Evolutionary conservation across 345 rosid species (phyloP).

Genomic region (Salix udensis): DNA sequence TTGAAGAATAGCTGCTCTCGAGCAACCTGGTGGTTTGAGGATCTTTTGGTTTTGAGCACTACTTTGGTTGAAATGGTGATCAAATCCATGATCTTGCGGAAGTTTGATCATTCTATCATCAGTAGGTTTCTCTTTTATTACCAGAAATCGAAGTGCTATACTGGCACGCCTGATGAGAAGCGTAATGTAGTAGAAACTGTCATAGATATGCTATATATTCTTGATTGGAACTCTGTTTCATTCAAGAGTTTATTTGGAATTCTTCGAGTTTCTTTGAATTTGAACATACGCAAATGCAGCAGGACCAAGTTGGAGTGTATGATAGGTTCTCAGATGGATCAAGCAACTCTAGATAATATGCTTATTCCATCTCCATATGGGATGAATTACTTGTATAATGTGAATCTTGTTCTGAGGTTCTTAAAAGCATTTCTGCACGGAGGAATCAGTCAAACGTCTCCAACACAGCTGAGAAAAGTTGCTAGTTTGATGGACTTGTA

Average conservation of each 20-base stretch:
- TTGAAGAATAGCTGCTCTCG: conserved; percentile 51
- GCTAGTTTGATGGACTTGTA: conserved; percentile 70
- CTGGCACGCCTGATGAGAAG: conserved; percentile 45
- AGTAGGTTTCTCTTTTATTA: conserved; percentile 72
- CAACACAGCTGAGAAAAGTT: conserved; percentile 48
- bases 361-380: conserved; percentile 72
- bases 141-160: conserved; percentile 60
- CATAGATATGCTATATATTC: conserved; percentile 47
- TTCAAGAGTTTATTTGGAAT: conserved; percentile 74
- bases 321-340: conserved; percentile 77
- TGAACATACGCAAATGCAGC: conserved; percentile 43
- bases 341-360: conserved; percentile 75
- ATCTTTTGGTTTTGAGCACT: conserved; percentile 45
- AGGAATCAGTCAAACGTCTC: conserved; percentile 28
- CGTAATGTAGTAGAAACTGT: conserved; percentile 44
- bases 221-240: conserved; percentile 52
- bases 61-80: conserved; percentile 39
- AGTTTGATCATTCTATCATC: conserved; percentile 51
- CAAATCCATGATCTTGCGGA: conserved; percentile 52
- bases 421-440: conserved; percentile 51
- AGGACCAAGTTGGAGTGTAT: conserved; percentile 66
- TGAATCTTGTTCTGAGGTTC: conserved; percentile 65
- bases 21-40: conserved; percentile 85
- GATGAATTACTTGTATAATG: conserved; percentile 55
- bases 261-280: conserved; percentile 50